A percentile compares a stretch with the other conserved stretches of the same genome.
Conservation (phyloP, 2,329 filamentous ascomycete species). For the Aspergillus sp. region DNA sequence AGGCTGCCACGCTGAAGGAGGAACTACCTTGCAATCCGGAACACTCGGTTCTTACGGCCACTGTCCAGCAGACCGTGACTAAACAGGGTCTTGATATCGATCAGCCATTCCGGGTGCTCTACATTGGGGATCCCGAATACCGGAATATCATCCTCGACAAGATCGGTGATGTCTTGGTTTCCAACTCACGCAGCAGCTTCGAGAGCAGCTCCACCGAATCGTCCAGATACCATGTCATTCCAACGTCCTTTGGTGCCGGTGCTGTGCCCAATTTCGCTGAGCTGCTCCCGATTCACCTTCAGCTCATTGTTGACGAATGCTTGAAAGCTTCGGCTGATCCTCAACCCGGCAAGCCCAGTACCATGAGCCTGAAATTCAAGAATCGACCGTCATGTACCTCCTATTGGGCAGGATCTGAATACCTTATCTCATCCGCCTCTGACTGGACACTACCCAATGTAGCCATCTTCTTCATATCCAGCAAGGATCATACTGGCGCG, state of each 20-base stretch:
- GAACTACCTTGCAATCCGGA: conserved; percentile 19
- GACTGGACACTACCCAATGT: conserved; percentile 40
- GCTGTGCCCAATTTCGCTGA: conserved; percentile 41
- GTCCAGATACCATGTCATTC: conserved; percentile 42
- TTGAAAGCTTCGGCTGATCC: conserved; percentile 23
- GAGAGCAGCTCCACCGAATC: conserved; percentile 31
- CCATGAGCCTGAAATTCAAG: conserved; percentile 33
- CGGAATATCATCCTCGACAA: conserved; percentile 39
- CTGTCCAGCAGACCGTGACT: conserved; percentile 39
- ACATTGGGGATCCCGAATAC: conserved; percentile 32
- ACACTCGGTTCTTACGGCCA: conserved; percentile 30
- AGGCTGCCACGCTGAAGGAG: conserved; percentile 21
- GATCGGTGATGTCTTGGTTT: conserved; percentile 40
- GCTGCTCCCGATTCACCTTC: conserved; percentile 40
- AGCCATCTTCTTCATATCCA: conserved; percentile 38
- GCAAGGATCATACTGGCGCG: conserved; percentile 21
- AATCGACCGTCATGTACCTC: conserved; percentile 32
- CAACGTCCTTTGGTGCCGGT: conserved; percentile 40
- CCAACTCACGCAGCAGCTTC: conserved; percentile 27
- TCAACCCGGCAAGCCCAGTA: conserved; percentile 17
- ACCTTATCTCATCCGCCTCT: conserved; percentile 29
- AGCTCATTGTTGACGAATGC: conserved; percentile 43
- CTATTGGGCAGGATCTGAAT: conserved; percentile 29
- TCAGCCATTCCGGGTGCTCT: conserved; percentile 39
- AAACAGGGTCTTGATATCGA: conserved; percentile 32